Base-by-base conservation (phyloP, 2,329 filamentous ascomycete genomes). In the Aspergillus latus region DNA sequence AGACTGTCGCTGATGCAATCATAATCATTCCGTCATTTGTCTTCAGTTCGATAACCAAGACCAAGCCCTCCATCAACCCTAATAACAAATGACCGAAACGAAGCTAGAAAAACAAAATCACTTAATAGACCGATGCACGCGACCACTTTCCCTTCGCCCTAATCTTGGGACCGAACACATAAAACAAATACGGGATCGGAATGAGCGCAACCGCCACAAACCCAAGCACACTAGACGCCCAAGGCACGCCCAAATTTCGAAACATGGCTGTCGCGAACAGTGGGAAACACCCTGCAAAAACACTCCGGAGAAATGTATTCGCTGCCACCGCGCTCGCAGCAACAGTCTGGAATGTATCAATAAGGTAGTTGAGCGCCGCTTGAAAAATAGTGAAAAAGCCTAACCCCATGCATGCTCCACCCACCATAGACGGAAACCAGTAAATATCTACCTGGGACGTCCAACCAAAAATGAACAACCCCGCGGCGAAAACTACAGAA, bases 181-280 rank as follows among this genome's bases (percentile, higher is more conserved):
- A 87, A 67, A 78, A 78, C 44, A 78, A 48, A 61, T 73, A 80
- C 13, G 78, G 78, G 51, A 80, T 79, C 0, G 76, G 78, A 49
- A 80, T 77, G 57, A 82, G 57, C 15, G 72, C 68, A 26, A 78
- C 64, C 1, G 78, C 73, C 46, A 82, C 64, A 15, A 81, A 81
- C 0, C 82, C 88, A 10, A 88, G 80, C 1, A 90, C 80, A 64
- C 79, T 85, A 3, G 81, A 79, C 0, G 84, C 88, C 48, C 85
- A 88, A 0, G 81, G 81, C 10, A 88, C 80, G 0, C 88, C 87
- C 10, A 91, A 68, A 26, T 82, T 83, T 54, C 83, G 78, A 65
- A 87, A 47, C 51, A 53, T 53, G 9, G 40, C 16, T 4, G 11
- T 37, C 1, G 51, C 47, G 7, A 53, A 53, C 5, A 53, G 16